Evolutionary conservation across 345 rosid species (phyloP), one percentile per base, ranked within the genome.

Genomic region (Murraya koenigii): DNA sequence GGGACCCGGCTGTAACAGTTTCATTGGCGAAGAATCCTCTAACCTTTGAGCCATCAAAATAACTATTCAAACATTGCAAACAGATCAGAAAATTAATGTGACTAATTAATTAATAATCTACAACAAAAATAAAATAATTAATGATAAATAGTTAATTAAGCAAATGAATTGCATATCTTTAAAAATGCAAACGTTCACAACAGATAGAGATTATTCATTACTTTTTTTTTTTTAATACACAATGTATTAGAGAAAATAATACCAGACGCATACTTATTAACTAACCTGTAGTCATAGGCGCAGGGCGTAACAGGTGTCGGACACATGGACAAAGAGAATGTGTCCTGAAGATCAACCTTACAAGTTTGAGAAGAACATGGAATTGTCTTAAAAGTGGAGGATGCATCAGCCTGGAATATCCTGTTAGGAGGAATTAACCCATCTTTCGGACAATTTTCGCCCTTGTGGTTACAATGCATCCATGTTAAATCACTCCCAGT

Each of bases 401-500:
- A 84, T 6, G 11, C 1, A 7, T 72, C 23, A 35, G 82, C 54
- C 0, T 20, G 3, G 63, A 80, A 80, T 2, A 75, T n/a, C 72
- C 81, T 78, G 9, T 72, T 69, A 10, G 64, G 28, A 17, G 15
- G 55, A 4, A 1, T 17, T 33, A 3, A 13, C 23, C 2, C 17
- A 10, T 33, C 25, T 25, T 7, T 41, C 1, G 63, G 74, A 47
- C 82, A 75, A 41, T 5, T 41, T 0, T 11, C 13, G 47, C 86
- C 75, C 15, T 41, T 67, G 23, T 69, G 72, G 6, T 66, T 38
- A 71, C 87, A 84, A 14, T 70, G 74, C 69, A 84, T 70, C 85
- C 87, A 84, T 0, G 87, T 81, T 10, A 79, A 47, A 19, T 44
- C 74, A 41, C 87, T 81, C 2, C 75, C 87, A 8, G 87, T 81